Conservation (phyloP, 345 rosid genomes). For the Draba incana region DNA sequence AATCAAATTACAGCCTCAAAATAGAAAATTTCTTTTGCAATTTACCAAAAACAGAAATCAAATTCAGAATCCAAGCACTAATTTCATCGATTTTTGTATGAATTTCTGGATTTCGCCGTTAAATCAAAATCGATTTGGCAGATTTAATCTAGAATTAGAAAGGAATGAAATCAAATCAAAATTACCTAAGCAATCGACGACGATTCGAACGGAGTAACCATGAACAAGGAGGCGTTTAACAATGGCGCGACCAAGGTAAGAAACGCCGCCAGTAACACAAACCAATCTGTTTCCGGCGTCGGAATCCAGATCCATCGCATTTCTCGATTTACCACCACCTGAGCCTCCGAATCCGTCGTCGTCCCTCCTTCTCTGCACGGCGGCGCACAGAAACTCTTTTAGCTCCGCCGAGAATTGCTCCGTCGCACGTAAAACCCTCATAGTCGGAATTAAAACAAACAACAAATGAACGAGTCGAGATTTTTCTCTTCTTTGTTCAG, state of each 20-base stretch:
- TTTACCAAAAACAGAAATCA: too few relatives aligned
- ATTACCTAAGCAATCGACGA: slow-evolving; percentile 62
- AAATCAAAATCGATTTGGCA: background rate
- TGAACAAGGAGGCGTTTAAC: slow-evolving; percentile 63
- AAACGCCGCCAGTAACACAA: slow-evolving; percentile 84
- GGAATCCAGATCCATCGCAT: slow-evolving; percentile 33
- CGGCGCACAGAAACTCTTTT: slow-evolving; percentile 40
- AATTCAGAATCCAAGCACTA: background rate
- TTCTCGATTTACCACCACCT: slow-evolving; percentile 27
- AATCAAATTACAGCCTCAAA: background rate
- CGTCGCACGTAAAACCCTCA: slow-evolving; percentile 39
- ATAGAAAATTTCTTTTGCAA: background rate
- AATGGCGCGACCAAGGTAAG: slow-evolving; percentile 69
- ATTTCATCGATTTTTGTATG: background rate
- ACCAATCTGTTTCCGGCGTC: slow-evolving; percentile 49
- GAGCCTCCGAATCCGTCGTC: slow-evolving; percentile 35
- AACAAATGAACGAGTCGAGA: background rate
- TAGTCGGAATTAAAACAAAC: slow-evolving; percentile 3
- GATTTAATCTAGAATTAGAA: background rate
- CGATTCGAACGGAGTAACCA: slow-evolving; percentile 70
- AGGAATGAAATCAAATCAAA: background rate
- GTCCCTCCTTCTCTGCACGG: slow-evolving; percentile 44
- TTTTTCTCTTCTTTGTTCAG: background rate
- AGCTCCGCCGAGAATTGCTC: slow-evolving; percentile 34
- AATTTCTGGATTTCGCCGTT: background rate